Percentiles rank a stretch among this genome's conserved stretches.
These are phyloP conservation scores for Handroanthus guayacan DNA, from an alignment of 257 asterid genomes.

Conservation along the genomic window DNA sequence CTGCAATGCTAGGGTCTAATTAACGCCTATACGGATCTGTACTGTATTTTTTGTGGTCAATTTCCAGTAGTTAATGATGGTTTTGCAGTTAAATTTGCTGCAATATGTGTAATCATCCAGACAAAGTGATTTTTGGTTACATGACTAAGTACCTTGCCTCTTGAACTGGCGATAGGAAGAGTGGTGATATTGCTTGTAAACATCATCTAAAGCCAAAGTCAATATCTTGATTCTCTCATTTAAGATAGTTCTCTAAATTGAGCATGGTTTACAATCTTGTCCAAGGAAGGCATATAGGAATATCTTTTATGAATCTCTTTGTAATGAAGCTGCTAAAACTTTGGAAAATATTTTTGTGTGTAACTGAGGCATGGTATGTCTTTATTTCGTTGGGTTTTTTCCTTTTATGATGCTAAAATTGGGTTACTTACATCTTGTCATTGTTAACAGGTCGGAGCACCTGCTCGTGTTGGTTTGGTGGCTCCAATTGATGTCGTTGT, in stretches of 20 bases:
- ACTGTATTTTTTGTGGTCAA: not conserved
- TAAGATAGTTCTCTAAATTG: too few relatives aligned
- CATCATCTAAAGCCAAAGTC: not conserved
- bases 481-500: constrained; percentile 95
- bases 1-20: not conserved
- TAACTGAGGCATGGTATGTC: not conserved
- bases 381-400: not conserved
- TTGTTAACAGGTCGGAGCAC: constrained; percentile 89
- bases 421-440: not conserved
- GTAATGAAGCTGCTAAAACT: too few relatives aligned
- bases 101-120: not conserved
- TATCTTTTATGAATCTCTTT: not conserved
- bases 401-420: not conserved
- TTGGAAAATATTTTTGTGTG: not conserved
- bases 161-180: not conserved
- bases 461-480: constrained; percentile 96
- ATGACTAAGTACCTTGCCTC: not conserved
- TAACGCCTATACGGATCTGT: not conserved
- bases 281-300: not conserved
- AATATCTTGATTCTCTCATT: not conserved
- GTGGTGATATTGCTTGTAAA: not conserved
- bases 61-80: not conserved
- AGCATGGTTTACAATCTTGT: not conserved
- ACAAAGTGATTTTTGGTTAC: not conserved
- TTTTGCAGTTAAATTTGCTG: not conserved